A percentile compares a stretch with the other conserved stretches of the same genome.
phyloP scores from a whole-genome alignment of 106 monocot species.

The Acorus calamus region DNA sequence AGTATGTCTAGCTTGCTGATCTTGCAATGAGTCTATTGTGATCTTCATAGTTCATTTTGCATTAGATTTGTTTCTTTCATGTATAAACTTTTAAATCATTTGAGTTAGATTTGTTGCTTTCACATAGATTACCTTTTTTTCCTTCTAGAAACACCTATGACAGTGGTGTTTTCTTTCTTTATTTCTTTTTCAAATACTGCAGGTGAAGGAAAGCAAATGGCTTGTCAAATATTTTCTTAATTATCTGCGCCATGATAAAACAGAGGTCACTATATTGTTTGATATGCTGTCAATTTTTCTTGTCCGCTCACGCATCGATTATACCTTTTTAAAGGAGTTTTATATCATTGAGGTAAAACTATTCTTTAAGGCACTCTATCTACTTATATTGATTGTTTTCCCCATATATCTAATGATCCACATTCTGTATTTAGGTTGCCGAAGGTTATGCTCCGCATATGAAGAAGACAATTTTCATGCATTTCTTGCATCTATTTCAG shows the following conservation, averaged over 20 bases:
- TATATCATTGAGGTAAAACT: slow-evolving; percentile 80
- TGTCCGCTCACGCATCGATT: slow-evolving; percentile 84
- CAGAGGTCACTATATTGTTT: slow-evolving; percentile 89
- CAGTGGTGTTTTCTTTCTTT: not conserved
- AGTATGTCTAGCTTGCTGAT: no score
- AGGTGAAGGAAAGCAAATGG: slow-evolving; percentile 99
- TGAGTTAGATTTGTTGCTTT: not conserved
- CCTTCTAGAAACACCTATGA: not conserved
- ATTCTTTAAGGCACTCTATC: not conserved
- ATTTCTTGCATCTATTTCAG: slow-evolving; percentile 84
- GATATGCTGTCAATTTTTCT: slow-evolving; percentile 97
- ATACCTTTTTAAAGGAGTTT: slow-evolving; percentile 86
- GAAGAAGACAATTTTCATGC: slow-evolving; percentile 81
- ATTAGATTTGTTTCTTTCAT: no score
- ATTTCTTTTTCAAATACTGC: slow-evolving; percentile 17
- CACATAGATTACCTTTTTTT: not conserved
- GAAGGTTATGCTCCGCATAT: slow-evolving; percentile 88
- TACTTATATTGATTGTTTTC: no score
- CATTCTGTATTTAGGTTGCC: slow-evolving; percentile 56
- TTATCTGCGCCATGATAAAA: slow-evolving; percentile 76
- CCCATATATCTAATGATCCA: no score
- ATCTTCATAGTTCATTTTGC: no score
- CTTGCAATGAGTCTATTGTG: no score
- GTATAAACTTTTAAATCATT: no score
- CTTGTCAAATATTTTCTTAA: slow-evolving; percentile 96